Conservation (phyloP, 345 rosid genomes). For the Gossypium mustelinum region DNA sequence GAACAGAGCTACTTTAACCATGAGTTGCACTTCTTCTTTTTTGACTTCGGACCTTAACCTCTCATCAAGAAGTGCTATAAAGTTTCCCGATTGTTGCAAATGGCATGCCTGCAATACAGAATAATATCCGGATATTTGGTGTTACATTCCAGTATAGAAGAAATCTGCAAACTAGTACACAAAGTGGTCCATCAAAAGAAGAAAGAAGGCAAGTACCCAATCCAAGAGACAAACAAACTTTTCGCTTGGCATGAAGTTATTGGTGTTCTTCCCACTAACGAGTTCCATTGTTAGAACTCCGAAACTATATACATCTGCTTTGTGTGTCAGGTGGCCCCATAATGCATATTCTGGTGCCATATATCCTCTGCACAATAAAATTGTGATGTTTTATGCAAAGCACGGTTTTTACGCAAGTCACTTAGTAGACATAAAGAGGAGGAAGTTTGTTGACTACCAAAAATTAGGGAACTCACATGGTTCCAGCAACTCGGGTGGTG, state of each 20-base stretch:
- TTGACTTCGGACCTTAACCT: conserved; percentile 35
- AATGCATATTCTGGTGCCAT: conserved; percentile 72
- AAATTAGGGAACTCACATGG: conserved; percentile 33
- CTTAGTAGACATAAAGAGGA: not conserved
- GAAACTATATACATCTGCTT: conserved; percentile 66
- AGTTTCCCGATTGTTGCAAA: conserved; percentile 33
- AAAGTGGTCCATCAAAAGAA: not conserved
- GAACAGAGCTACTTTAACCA: conserved; percentile 46
- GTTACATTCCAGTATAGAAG: not conserved
- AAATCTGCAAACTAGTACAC: not conserved
- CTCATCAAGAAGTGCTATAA: conserved; percentile 44
- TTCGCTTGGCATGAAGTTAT: conserved; percentile 35
- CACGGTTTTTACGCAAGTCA: not conserved
- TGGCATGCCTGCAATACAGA: conserved; percentile 36
- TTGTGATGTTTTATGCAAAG: not conserved
- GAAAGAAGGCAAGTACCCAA: conserved; percentile 35
- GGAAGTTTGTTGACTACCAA: not conserved
- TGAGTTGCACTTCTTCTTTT: conserved; percentile 32
- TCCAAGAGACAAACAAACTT: conserved; percentile 45
- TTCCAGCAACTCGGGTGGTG: conserved; percentile 64
- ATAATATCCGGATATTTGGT: not conserved
- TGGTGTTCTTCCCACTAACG: conserved; percentile 45
- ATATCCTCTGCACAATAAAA: conserved; percentile 35
- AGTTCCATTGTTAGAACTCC: conserved; percentile 57
- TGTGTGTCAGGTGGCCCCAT: conserved; percentile 53